Percentiles rank a stretch among this genome's conserved stretches.
phyloP scores from a whole-genome alignment of 2,329 filamentous ascomycete species.

The Trichoderma afroharzianum region DNA sequence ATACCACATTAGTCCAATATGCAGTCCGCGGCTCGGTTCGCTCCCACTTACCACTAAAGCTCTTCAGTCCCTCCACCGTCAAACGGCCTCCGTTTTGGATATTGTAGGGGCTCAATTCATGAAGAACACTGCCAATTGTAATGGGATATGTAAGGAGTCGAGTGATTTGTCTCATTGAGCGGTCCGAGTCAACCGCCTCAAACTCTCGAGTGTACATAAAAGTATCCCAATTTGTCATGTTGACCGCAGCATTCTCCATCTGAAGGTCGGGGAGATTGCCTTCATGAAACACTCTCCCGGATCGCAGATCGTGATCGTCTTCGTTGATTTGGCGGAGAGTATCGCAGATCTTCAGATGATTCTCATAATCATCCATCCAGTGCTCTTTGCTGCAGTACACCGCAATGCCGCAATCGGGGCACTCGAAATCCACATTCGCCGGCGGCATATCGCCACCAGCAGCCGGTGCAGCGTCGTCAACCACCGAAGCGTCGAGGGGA shows the following conservation, averaged over 20 bases:
- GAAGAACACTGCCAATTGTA: constrained; percentile 85
- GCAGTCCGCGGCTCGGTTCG: not conserved
- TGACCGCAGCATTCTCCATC: constrained; percentile 87
- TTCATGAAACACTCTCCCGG: constrained; percentile 87
- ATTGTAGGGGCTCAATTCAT: constrained; percentile 91
- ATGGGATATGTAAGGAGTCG: constrained; percentile 89
- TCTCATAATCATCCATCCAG: constrained; percentile 94
- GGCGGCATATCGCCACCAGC: constrained; percentile 60
- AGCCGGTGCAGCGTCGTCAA: constrained; percentile 55
- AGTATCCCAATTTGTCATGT: constrained; percentile 99
- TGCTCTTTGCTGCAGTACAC: constrained; percentile 93
- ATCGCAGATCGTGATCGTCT: constrained; percentile 91
- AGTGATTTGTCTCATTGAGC: constrained; percentile 89
- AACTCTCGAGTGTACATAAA: constrained; percentile 91
- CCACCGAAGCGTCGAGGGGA: constrained; percentile 60
- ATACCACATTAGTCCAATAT: not conserved
- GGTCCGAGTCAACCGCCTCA: constrained; percentile 83
- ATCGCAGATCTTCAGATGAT: constrained; percentile 89
- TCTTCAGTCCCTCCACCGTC: constrained; percentile 87
- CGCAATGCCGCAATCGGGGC: constrained; percentile 91
- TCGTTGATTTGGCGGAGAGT: constrained; percentile 91
- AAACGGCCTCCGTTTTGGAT: constrained; percentile 71
- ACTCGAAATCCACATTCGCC: constrained; percentile 87
- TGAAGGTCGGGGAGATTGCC: constrained; percentile 87
- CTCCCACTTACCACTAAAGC: constrained; percentile 71